A percentile compares a stretch with the other conserved stretches of the same genome.
These are phyloP conservation scores for Fraxinus paxiana DNA, from an alignment of 305 asterid genomes.

Conservation along the genomic window DNA sequence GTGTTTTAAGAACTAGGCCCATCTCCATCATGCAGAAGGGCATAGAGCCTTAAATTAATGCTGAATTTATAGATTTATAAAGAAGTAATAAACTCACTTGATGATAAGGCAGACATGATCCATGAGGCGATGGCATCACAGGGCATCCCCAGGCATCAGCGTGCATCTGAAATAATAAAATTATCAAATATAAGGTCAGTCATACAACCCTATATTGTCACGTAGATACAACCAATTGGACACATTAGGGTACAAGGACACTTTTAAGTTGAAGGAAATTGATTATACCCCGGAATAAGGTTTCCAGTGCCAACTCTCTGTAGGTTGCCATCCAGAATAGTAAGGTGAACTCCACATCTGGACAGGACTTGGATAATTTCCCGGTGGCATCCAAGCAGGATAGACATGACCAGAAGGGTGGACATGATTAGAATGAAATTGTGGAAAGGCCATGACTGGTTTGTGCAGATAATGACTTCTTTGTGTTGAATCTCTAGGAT, in stretches of 20 bases:
- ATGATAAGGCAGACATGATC: slow-evolving; percentile 24
- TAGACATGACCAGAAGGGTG: slow-evolving; percentile 31
- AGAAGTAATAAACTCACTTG: slow-evolving; percentile 25
- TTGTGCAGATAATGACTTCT: slow-evolving; percentile 31
- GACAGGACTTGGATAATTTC: slow-evolving; percentile 29
- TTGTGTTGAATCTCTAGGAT: slow-evolving; percentile 29
- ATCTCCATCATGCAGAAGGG: neutral
- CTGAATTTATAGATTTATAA: neutral
- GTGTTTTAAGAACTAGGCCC: neutral
- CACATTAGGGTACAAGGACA: neutral
- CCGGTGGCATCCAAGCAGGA: slow-evolving; percentile 39
- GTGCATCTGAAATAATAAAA: slow-evolving; percentile 27
- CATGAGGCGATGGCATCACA: slow-evolving; percentile 33
- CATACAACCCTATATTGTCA: neutral
- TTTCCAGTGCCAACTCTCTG: slow-evolving; percentile 44
- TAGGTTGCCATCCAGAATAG: slow-evolving; percentile 40
- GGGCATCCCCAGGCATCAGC: slow-evolving; percentile 60
- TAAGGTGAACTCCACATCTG: slow-evolving; percentile 39
- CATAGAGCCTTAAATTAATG: neutral
- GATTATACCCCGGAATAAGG: slow-evolving; percentile 36
- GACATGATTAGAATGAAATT: slow-evolving; percentile 32
- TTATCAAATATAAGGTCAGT: neutral
- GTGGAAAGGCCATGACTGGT: slow-evolving; percentile 45
- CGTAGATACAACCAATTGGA: neutral
- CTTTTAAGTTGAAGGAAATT: neutral